Conservation (phyloP, 768 basidiomycete genomes). For the Tylopilus plumbeoviolaceoides region DNA sequence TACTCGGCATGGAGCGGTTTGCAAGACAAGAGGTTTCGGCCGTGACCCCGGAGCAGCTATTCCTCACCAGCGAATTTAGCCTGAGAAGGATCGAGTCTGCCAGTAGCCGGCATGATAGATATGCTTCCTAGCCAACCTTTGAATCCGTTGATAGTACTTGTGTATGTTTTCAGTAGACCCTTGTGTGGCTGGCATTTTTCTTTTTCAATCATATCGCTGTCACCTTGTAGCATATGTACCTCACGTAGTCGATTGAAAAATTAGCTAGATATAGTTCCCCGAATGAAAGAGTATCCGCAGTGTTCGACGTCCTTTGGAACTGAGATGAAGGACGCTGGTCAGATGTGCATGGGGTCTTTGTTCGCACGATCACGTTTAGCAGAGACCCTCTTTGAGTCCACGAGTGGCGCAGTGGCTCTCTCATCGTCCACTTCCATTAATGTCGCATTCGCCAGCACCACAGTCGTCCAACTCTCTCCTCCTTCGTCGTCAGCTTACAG, state of each 20-base stretch:
- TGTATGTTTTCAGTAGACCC: too few species aligned
- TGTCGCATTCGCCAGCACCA: conserved; percentile 30
- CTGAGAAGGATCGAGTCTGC: not conserved
- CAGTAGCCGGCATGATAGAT: not conserved
- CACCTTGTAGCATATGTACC: too few species aligned
- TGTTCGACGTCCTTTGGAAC: too few species aligned
- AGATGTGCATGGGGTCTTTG: too few species aligned
- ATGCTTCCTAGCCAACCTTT: not conserved
- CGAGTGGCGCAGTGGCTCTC: not conserved
- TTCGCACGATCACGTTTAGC: conserved; percentile 9
- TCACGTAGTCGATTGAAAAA: too few species aligned
- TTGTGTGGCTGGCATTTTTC: too few species aligned
- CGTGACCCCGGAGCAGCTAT: not conserved
- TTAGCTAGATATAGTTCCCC: too few species aligned
- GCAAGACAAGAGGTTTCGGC: not conserved
- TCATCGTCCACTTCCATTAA: conserved; percentile 8
- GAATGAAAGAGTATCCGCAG: too few species aligned
- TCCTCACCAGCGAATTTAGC: conserved; percentile 10
- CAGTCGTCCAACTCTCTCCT: conserved; percentile 45
- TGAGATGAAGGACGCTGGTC: too few species aligned
- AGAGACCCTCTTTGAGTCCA: not conserved
- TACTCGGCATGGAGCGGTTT: conserved; percentile 20
- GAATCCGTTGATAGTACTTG: too few species aligned
- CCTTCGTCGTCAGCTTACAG: conserved; percentile 73
- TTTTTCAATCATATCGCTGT: too few species aligned